Base-by-base conservation (phyloP, 2,329 filamentous ascomycete genomes). In the Gaeumannomyces tritici region DNA sequence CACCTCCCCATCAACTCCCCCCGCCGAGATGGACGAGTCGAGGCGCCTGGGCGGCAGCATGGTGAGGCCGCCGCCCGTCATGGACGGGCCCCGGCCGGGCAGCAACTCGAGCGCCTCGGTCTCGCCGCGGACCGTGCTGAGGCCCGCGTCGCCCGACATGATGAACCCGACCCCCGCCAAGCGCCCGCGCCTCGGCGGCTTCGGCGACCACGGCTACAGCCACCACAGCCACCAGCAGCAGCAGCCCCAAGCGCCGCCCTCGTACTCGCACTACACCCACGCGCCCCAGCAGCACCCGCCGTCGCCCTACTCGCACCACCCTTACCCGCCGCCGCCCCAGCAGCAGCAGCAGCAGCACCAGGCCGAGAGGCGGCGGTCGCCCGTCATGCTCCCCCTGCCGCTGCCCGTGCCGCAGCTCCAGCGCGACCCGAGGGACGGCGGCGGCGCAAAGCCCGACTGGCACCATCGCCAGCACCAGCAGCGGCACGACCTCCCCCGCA, bases 1-100 rank as follows among this genome's bases (percentile, higher is more conserved):
- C 65, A 79, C 79, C 3, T 84, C 82, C 4, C 82, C 83, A 1
- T 78, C 80, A 3, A 77, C 81, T 26, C 78, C 81, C 4, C 75
- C 80, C 3, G 76, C 79, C 66, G 80, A 85, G 66, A 73, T 78
- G 11, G 60, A 61, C 35, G 81, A 83, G 51, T 76, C 79, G 24
- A 61, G 77, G 57, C 76, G 76, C 55, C 63, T 75, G 31, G 67
- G 68, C 8, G 31, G 31, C 11, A 72, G 66, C 12, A 58, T 51
- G 42, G 42, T 51, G 42, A 51, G 21, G 42, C 42, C 42, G 18
- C 42, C 42, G 42, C 42, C 42, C 18, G 7, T 51, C 42, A 51
- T 51, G 42, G 42, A 51, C 42, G 42, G 42, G 11, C 71, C 72
- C 8, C 71, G 73, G 31, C 74, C 76, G 1, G 72, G 75, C 59